Percentiles rank a stretch among this genome's conserved stretches.
Conservation (phyloP, 495 filamentous ascomycete genomes). For the Hypomontagnella submonticulosa region DNA sequence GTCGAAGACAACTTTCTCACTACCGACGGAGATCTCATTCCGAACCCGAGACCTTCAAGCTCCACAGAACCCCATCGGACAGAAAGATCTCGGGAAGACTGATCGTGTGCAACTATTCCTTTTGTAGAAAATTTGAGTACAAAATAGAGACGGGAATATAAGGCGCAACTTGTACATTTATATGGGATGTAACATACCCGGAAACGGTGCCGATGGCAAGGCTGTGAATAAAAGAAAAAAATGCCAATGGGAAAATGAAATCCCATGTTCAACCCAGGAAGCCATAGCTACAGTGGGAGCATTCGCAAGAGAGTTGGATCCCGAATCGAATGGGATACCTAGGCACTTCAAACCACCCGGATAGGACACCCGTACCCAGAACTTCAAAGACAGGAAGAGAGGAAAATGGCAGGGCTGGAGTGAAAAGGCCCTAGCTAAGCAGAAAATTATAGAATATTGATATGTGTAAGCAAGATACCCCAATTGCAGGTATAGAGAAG, state of each 20-base stretch:
- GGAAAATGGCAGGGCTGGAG: background rate
- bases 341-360: slow-evolving; percentile 1
- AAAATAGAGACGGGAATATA: slow-evolving; percentile 27
- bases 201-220: slow-evolving; percentile 6
- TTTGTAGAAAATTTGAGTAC: slow-evolving; percentile 29
- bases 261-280: background rate
- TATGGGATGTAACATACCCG: slow-evolving; percentile 29
- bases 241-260: slow-evolving; percentile 9
- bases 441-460: slow-evolving; percentile 3
- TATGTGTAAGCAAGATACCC: slow-evolving; percentile 33
- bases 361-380: slow-evolving; percentile 6
- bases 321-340: background rate
- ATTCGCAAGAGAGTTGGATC: background rate
- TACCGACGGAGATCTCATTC: slow-evolving; percentile 48
- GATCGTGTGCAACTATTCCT: slow-evolving; percentile 18
- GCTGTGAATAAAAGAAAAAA: slow-evolving; percentile 15
- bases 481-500: slow-evolving; percentile 28
- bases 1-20: slow-evolving; percentile 46
- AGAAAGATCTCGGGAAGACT: slow-evolving; percentile 43
- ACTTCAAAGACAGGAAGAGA: background rate
- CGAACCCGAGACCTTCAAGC: slow-evolving; percentile 41
- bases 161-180: slow-evolving; percentile 37
- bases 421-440: background rate
- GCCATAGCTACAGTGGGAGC: slow-evolving; percentile 11
- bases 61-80: slow-evolving; percentile 41